These are phyloP conservation scores for Flaveria ramosissima DNA, from an alignment of 129 eudicot species.

Conservation along the genomic window DNA sequence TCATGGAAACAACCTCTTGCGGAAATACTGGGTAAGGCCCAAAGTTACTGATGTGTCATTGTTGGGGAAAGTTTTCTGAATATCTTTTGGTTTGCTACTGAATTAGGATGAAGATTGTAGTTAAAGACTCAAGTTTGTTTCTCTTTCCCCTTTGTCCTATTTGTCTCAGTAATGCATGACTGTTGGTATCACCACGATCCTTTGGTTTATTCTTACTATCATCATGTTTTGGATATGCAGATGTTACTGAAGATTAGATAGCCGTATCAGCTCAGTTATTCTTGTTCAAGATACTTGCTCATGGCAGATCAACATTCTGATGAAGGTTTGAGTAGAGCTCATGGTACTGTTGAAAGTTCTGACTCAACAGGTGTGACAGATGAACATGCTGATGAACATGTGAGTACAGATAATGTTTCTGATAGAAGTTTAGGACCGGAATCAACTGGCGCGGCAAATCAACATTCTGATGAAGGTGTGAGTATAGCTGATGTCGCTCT, in stretches of 20 bases:
- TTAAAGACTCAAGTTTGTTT: background rate
- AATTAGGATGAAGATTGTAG: background rate
- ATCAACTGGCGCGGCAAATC: background rate
- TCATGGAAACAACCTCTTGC: too few species aligned
- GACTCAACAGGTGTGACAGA: constrained; percentile 15
- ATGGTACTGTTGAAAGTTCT: constrained; percentile 20
- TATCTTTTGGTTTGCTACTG: background rate
- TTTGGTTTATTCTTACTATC: constrained; percentile 3
- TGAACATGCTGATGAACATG: constrained; percentile 31
- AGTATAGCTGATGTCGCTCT: constrained; percentile 25
- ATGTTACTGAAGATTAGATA: constrained; percentile 13
- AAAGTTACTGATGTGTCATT: too few species aligned
- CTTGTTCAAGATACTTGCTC: too few species aligned
- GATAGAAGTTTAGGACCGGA: too few species aligned
- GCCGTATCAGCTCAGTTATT: constrained; percentile 1
- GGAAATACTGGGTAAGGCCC: too few species aligned
- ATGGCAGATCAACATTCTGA: constrained; percentile 61
- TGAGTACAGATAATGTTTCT: constrained; percentile 21
- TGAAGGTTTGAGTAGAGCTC: too few species aligned
- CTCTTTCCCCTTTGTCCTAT: too few species aligned
- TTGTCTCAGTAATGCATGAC: too few species aligned
- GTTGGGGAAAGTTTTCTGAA: too few species aligned
- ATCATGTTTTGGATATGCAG: constrained; percentile 10
- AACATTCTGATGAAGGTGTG: constrained; percentile 24
- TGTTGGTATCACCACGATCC: background rate